Conservation (phyloP, 139 green algal species). For the Chlamydomonas applanata region DNA sequence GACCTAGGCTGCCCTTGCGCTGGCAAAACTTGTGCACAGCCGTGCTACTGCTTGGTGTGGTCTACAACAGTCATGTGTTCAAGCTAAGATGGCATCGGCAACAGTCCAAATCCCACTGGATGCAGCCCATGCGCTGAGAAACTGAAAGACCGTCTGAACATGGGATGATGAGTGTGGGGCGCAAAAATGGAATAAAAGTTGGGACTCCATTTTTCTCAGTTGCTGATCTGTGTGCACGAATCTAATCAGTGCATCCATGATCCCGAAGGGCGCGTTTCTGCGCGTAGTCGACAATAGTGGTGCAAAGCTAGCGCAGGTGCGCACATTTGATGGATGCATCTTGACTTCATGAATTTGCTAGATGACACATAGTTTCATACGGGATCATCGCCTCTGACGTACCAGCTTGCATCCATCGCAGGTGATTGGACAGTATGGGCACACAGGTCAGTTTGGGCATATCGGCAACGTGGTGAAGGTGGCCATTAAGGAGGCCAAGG, state of each 20-base stretch:
- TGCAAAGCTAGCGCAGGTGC: conserved; percentile 39
- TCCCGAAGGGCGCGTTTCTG: conserved; percentile 31
- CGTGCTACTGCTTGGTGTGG: no score
- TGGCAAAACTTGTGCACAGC: background rate
- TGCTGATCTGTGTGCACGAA: background rate
- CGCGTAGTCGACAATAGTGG: conserved; percentile 54
- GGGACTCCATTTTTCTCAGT: background rate
- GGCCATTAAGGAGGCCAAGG: conserved; percentile 51
- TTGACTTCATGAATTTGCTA: background rate
- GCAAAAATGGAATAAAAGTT: no score
- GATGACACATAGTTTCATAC: background rate
- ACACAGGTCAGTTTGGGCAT: conserved; percentile 22
- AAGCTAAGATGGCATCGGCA: no score
- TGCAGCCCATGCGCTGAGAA: no score
- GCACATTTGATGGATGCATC: background rate
- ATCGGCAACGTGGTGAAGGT: conserved; percentile 60
- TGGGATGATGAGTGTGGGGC: no score
- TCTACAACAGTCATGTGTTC: no score
- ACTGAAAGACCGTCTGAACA: no score
- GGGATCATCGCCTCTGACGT: no score
- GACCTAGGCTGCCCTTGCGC: background rate
- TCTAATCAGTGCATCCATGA: no score
- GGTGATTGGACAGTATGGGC: conserved; percentile 40
- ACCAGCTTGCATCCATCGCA: background rate
- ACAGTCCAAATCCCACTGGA: no score